A percentile compares a stretch with the other conserved stretches of the same genome.
Evolutionary conservation across 192 early-diverging fungal genomes (phyloP).

Genomic region (Coemansia sp.): DNA sequence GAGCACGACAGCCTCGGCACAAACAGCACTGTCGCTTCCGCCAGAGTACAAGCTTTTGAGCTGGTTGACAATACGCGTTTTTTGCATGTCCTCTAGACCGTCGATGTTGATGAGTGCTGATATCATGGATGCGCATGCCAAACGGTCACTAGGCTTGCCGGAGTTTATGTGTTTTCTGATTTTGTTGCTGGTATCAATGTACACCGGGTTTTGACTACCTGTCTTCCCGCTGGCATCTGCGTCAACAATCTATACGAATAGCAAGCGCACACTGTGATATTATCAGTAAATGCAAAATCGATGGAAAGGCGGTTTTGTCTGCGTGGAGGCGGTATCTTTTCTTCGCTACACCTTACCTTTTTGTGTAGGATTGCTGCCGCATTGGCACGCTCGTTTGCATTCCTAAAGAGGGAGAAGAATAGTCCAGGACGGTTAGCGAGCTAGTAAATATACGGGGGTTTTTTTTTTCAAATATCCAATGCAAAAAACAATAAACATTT

Average conservation of each 20-base stretch:
- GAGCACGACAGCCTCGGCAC: constrained; percentile 22
- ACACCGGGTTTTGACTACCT: constrained; percentile 24
- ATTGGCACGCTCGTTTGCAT: constrained; percentile 15
- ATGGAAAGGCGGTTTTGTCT: background rate
- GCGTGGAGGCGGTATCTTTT: background rate
- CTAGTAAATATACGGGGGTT: background rate
- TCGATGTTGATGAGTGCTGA: constrained; percentile 19
- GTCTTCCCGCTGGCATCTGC: constrained; percentile 22
- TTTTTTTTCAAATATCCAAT: background rate
- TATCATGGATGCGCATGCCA: constrained; percentile 27
- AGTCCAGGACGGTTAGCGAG: background rate
- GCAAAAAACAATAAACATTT: background rate
- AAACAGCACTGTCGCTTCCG: constrained; percentile 8
- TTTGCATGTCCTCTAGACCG: constrained; percentile 26
- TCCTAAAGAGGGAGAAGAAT: constrained; percentile 12
- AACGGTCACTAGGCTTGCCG: constrained; percentile 12
- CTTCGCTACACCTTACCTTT: constrained; percentile 16
- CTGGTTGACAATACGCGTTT: constrained; percentile 25
- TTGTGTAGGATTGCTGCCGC: constrained; percentile 19
- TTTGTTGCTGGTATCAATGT: constrained; percentile 18
- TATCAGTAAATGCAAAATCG: background rate
- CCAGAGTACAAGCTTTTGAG: constrained; percentile 15
- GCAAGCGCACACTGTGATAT: background rate
- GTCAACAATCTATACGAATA: constrained; percentile 21
- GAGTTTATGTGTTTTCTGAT: constrained; percentile 14